Percentiles rank a stretch among this genome's conserved stretches.
These are phyloP conservation scores for Purshia tridentata DNA, from an alignment of 306 rosid genomes.

Conservation along the genomic window DNA sequence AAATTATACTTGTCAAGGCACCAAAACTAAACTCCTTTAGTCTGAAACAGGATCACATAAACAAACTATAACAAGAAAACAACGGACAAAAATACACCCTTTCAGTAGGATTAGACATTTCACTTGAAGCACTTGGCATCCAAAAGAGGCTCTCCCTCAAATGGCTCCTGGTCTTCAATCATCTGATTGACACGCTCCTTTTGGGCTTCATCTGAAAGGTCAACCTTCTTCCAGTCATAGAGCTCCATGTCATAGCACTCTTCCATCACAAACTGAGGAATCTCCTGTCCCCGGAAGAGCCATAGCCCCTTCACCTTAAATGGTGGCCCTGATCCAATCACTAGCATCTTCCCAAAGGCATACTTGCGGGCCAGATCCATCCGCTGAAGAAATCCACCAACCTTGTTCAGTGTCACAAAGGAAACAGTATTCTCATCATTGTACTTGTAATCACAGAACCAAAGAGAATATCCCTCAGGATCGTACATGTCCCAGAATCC, in stretches of 20 bases:
- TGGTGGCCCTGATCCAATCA: constrained; percentile 71
- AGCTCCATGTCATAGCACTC: constrained; percentile 98
- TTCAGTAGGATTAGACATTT: constrained; percentile 4
- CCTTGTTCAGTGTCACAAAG: constrained; percentile 81
- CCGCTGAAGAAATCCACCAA: constrained; percentile 81
- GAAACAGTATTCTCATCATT: constrained; percentile 79
- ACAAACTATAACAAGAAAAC: constrained; percentile 16
- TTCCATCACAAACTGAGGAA: constrained; percentile 65
- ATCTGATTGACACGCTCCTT: constrained; percentile 78
- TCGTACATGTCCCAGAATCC: constrained; percentile 98
- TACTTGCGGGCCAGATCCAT: constrained; percentile 89
- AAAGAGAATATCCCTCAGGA: constrained; percentile 89
- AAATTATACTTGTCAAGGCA: background rate
- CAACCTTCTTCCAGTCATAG: constrained; percentile 79
- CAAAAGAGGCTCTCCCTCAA: constrained; percentile 76
- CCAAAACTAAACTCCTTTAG: background rate
- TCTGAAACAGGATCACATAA: background rate
- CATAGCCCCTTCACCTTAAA: constrained; percentile 89
- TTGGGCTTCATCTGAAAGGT: constrained; percentile 62
- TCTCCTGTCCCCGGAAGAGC: constrained; percentile 88
- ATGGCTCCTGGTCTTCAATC: constrained; percentile 85
- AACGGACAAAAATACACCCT: constrained; percentile 21
- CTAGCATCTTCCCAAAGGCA: constrained; percentile 89
- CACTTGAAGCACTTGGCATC: constrained; percentile 90
- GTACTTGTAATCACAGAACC: constrained; percentile 95